Percentiles rank a stretch among this genome's conserved stretches.
phyloP scores from a whole-genome alignment of 1,284 basidiomycete species.

The Taiwanofungus camphoratus region DNA sequence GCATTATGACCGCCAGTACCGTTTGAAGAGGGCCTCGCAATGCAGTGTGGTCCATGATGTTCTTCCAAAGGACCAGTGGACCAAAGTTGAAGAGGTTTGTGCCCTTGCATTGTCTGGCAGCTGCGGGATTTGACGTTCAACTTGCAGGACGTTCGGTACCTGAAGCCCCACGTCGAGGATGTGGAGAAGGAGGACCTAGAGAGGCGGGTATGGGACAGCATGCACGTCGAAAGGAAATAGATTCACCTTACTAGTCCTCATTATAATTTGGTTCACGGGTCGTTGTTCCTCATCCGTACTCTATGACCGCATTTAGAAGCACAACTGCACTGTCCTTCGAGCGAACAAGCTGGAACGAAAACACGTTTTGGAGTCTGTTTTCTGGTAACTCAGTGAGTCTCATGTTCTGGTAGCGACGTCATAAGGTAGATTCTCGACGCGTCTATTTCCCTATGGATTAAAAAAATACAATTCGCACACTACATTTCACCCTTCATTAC shows the following conservation, averaged over 20 bases:
- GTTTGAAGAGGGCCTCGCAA: slow-evolving; percentile 83
- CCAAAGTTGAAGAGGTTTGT: slow-evolving; percentile 71
- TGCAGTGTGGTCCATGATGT: slow-evolving; percentile 77
- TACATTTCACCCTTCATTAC: slow-evolving; percentile 12
- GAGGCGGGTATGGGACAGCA: slow-evolving; percentile 80
- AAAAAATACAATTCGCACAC: slow-evolving; percentile 13
- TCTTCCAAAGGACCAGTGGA: slow-evolving; percentile 86
- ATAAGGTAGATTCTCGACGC: too few species aligned
- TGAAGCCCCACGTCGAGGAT: slow-evolving; percentile 75
- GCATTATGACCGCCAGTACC: slow-evolving; percentile 88
- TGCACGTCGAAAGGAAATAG: slow-evolving; percentile 61
- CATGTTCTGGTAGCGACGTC: too few species aligned
- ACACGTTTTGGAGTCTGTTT: too few species aligned
- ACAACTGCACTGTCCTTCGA: too few species aligned
- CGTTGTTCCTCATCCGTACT: too few species aligned
- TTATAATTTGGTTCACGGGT: background rate
- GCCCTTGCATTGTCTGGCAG: background rate
- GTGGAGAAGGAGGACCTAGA: slow-evolving; percentile 79
- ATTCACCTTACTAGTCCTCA: slow-evolving; percentile 4
- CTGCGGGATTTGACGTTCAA: background rate
- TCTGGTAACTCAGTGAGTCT: too few species aligned
- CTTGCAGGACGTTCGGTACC: slow-evolving; percentile 84
- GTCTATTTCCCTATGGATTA: too few species aligned
- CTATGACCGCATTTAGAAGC: too few species aligned
- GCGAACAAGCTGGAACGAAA: too few species aligned